A percentile compares a stretch with the other conserved stretches of the same genome.
phyloP scores from a whole-genome alignment of 345 rosid species.

The Hypericum androsaemum region DNA sequence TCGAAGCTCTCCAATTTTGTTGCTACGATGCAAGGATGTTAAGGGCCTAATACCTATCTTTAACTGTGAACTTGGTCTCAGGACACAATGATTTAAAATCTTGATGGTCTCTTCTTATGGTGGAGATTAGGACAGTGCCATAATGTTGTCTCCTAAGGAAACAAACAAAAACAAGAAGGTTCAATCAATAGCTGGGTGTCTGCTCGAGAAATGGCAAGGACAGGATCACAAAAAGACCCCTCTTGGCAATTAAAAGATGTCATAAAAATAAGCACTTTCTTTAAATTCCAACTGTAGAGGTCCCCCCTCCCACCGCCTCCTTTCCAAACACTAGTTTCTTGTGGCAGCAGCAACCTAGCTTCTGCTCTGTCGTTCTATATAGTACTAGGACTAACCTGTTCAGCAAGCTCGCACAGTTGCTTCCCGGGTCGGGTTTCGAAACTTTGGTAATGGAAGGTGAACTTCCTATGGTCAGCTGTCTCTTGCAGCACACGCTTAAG shows the following conservation, averaged over 20 bases:
- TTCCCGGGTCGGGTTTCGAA: no score
- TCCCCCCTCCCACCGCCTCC: conserved; percentile 22
- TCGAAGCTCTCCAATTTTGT: no score
- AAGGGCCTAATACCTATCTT: no score
- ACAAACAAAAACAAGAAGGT: conserved; percentile 7
- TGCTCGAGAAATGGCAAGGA: conserved; percentile 3
- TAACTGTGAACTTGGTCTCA: no score
- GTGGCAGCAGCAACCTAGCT: conserved; percentile 9
- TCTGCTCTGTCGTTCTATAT: conserved; percentile 7
- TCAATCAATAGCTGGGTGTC: conserved; percentile 8
- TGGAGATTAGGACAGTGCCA: no score
- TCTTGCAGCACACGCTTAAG: conserved; percentile 49
- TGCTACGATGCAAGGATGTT: no score
- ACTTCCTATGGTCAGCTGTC: conserved; percentile 55
- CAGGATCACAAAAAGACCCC: not conserved
- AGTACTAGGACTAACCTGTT: conserved; percentile 14
- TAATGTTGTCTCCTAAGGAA: not conserved
- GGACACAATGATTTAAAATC: no score
- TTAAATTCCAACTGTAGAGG: conserved; percentile 7
- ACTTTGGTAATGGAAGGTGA: conserved; percentile 41
- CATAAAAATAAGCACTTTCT: no score
- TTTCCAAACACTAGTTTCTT: conserved; percentile 8
- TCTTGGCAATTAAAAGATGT: no score
- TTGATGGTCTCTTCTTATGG: no score
- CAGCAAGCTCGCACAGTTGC: not conserved